These are phyloP conservation scores for Fraxinus greggii DNA, from an alignment of 305 asterid species.

Conservation along the genomic window DNA sequence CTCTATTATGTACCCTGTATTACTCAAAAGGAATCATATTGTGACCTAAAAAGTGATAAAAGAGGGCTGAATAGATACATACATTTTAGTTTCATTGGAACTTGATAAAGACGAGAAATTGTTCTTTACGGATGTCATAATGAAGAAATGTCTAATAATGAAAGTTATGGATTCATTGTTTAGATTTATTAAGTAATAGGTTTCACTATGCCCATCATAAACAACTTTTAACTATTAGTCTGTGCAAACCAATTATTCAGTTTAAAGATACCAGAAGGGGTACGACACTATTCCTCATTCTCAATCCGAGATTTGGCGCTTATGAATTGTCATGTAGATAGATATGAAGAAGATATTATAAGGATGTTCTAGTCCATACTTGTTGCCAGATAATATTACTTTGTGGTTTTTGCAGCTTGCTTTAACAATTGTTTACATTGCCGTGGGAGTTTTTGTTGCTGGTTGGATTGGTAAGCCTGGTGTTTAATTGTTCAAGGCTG, in stretches of 20 bases:
- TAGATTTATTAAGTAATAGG: background rate
- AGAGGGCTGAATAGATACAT: background rate
- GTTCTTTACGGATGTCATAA: background rate
- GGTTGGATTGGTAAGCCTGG: constrained; percentile 94
- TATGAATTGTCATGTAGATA: background rate
- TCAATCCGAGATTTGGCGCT: background rate
- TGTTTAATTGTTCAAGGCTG: constrained; percentile 10
- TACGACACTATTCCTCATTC: background rate
- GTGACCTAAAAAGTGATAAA: background rate
- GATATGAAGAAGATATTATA: background rate
- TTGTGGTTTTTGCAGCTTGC: constrained; percentile 75
- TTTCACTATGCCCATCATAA: background rate
- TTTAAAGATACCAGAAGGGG: background rate
- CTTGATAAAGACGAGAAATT: background rate
- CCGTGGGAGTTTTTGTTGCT: constrained; percentile 86
- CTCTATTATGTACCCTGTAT: background rate
- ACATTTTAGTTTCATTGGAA: background rate
- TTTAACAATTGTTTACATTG: constrained; percentile 71
- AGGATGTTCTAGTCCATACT: constrained; percentile 8
- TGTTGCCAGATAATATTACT: constrained; percentile 26
- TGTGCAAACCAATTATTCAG: background rate
- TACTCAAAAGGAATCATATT: background rate
- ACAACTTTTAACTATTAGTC: background rate
- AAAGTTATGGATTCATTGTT: background rate
- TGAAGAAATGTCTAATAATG: background rate